phyloP scores from a whole-genome alignment of 2,329 filamentous ascomycete species.

The Phyllosticta citriasiana region DNA sequence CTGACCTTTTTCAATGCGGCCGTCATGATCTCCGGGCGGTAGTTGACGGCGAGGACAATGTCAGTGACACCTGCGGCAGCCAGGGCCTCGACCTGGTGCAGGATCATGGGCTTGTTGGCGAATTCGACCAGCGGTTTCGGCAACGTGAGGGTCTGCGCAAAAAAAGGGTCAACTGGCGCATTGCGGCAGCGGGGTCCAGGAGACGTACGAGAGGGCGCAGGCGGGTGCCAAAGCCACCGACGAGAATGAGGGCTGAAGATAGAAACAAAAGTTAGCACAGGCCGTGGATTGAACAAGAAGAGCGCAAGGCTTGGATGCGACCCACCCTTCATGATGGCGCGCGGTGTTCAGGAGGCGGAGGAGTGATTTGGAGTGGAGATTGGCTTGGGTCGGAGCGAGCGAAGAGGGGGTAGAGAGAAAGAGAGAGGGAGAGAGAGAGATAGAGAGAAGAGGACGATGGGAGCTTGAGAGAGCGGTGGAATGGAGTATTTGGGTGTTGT shows the following conservation, averaged over 20 bases:
- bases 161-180: conserved; percentile 19
- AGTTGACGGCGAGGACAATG: conserved; percentile 97
- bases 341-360: conserved; percentile 5
- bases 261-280: conserved; percentile 11
- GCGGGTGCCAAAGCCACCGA: conserved; percentile 97
- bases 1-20: conserved; percentile 77
- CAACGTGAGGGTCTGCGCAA: conserved; percentile 74
- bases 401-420: conserved; percentile 4
- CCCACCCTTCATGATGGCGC: conserved; percentile 12
- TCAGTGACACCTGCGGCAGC: conserved; percentile 91
- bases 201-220: conserved; percentile 76
- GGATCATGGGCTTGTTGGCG: conserved; percentile 97
- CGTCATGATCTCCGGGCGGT: conserved; percentile 96
- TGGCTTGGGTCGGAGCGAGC: neutral
- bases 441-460: neutral
- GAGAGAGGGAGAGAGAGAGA: neutral
- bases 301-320: neutral
- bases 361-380: neutral
- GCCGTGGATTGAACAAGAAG: conserved; percentile 1
- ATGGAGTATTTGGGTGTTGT: neutral
- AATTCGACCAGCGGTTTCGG: conserved; percentile 98
- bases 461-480: neutral
- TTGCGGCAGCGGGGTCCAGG: conserved; percentile 12
- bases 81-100: conserved; percentile 93
- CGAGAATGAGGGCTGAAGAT: conserved; percentile 80